Base-by-base conservation (phyloP, 345 rosid genomes). In the Syzygium jambos region DNA sequence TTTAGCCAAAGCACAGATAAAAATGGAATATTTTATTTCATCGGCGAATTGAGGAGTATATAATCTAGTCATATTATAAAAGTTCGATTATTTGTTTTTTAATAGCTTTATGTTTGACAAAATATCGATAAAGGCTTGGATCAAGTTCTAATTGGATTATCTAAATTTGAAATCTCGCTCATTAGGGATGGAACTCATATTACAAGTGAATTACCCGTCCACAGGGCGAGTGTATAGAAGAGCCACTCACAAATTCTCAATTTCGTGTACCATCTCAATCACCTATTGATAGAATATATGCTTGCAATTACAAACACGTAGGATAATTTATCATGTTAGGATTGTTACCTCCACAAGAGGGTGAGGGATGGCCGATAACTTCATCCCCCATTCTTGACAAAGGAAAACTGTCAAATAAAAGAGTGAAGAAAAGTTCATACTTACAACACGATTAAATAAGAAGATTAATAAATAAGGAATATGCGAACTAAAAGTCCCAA, bases 161-260 rank as follows among this genome's bases (percentile, higher is more conserved):
- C 25, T 38, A 34, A 9, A 34, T 73, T 73, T 41, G 27, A 38
- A 73, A 38, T 73, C 49, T 34, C 0, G 6, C 10, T 19, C 6
- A 38, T 1, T 6, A 38, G 7, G 14, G 49, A 73, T 73, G 80
- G 1, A 9, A 9, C 46, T 34, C 49, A 38, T 9, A 34, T 19
- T 25, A 17, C 2, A 2, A 13, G 3, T 34, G 0, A 1, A 1
- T 23, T 17, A 17, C 13, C 13, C 7, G 19, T 34, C 27, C 27
- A 21, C 3, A 34, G 19, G 7, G 0, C 1, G 80, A 73, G 21
- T 6, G 19, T n/a, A 61, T 61, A 27, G 38, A n/a, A 14, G 73
- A 61, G 38, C 9, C 9, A 13, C 19, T 61, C 38, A 14, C 73
- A n/a, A 61, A 25, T 61, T 61, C 19, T 61, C 3, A 8, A 15